Conservation (phyloP, 2,329 filamentous ascomycete genomes). For the Monilinia fructigena region DNA sequence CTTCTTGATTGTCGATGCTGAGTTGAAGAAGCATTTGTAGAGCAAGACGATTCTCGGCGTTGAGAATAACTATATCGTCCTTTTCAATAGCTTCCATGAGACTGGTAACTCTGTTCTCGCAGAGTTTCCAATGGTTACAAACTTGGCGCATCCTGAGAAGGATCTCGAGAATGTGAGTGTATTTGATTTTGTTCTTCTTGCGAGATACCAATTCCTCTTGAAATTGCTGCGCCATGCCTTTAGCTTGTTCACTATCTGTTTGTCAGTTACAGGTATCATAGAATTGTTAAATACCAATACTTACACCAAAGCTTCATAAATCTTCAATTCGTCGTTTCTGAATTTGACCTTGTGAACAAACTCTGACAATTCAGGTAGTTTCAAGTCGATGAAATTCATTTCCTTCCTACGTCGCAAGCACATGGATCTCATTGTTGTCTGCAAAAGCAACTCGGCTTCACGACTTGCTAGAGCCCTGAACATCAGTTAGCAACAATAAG, state of each 20-base stretch:
- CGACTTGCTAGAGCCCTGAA: slow-evolving; percentile 50
- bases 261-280: slow-evolving; percentile 31
- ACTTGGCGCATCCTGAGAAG: slow-evolving; percentile 80
- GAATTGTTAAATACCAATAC: slow-evolving; percentile 35
- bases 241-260: slow-evolving; percentile 62
- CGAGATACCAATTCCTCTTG: slow-evolving; percentile 41
- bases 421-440: slow-evolving; percentile 75
- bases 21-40: slow-evolving; percentile 75
- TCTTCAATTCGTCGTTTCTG: slow-evolving; percentile 68
- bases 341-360: slow-evolving; percentile 76
- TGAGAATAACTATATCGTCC: slow-evolving; percentile 65
- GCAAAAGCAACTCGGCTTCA: slow-evolving; percentile 63
- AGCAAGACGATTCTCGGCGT: slow-evolving; percentile 66
- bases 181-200: slow-evolving; percentile 50
- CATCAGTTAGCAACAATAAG: neutral
- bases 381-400: slow-evolving; percentile 83
- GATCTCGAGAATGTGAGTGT: slow-evolving; percentile 75
- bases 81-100: slow-evolving; percentile 68
- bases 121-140: slow-evolving; percentile 87
- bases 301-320: slow-evolving; percentile 72
- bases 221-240: slow-evolving; percentile 65
- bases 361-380: slow-evolving; percentile 73
- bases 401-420: slow-evolving; percentile 82
- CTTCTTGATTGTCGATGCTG: slow-evolving; percentile 75
- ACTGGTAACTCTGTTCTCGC: slow-evolving; percentile 70